A percentile compares a stretch with the other conserved stretches of the same genome.
Evolutionary conservation across 495 filamentous ascomycete species (phyloP).

Genomic region (Cryomyces minteri): DNA sequence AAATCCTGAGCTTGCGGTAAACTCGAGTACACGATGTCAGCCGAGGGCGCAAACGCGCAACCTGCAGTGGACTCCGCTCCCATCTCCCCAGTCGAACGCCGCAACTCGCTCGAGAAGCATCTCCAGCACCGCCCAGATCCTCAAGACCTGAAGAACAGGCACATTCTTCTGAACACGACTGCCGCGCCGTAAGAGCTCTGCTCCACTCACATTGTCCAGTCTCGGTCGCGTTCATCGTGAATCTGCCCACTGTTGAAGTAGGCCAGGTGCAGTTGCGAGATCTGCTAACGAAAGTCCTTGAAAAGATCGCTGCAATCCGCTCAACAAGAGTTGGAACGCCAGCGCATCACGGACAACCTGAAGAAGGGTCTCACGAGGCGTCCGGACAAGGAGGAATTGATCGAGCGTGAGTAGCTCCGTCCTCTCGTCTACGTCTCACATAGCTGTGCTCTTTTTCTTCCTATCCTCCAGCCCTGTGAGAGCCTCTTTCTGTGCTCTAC

Average conservation of each 20-base stretch:
- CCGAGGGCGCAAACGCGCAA: no score
- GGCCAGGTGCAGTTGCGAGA: no score
- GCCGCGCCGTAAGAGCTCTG: constrained; percentile 39
- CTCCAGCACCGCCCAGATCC: constrained; percentile 61
- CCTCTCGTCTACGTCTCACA: background rate
- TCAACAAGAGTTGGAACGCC: constrained; percentile 44
- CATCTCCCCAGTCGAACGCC: constrained; percentile 58
- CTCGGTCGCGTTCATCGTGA: background rate
- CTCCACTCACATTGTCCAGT: background rate
- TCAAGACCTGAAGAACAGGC: constrained; percentile 58
- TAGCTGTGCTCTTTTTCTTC: background rate
- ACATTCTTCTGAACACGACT: constrained; percentile 55
- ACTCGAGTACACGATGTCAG: no score
- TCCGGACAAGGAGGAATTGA: constrained; percentile 42
- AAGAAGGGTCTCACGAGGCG: constrained; percentile 48
- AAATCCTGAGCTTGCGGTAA: no score
- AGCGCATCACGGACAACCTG: constrained; percentile 40
- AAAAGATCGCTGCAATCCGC: constrained; percentile 40
- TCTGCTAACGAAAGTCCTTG: background rate
- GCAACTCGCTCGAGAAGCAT: constrained; percentile 79
- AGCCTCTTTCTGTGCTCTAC: background rate
- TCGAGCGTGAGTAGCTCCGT: constrained; percentile 43
- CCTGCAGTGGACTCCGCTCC: constrained; percentile 16
- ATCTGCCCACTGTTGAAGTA: background rate
- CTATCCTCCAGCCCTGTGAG: background rate